phyloP scores from a whole-genome alignment of 2,329 filamentous ascomycete genomes.

The Fusarium sacchari region DNA sequence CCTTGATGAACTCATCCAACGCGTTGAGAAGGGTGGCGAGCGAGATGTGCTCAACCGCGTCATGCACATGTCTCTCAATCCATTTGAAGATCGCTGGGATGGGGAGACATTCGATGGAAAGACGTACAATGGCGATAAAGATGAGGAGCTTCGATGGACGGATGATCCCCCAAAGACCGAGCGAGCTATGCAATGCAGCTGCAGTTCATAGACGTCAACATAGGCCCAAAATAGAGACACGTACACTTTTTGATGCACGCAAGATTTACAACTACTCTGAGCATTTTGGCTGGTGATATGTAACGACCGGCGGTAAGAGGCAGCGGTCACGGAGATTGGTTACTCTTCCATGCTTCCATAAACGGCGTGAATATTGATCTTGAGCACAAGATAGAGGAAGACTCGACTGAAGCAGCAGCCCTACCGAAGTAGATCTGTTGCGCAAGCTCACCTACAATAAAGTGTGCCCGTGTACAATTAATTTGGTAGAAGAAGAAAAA shows the following conservation, averaged over 20 bases:
- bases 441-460: slow-evolving; percentile 78
- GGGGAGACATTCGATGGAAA: slow-evolving; percentile 59
- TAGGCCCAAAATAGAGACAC: background rate
- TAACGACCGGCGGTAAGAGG: slow-evolving; percentile 81
- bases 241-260: background rate
- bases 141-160: slow-evolving; percentile 84
- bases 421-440: slow-evolving; percentile 51
- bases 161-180: slow-evolving; percentile 83
- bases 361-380: slow-evolving; percentile 71
- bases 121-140: slow-evolving; percentile 66
- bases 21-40: slow-evolving; percentile 86
- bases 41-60: slow-evolving; percentile 79
- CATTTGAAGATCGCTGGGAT: slow-evolving; percentile 84
- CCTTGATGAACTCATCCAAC: slow-evolving; percentile 89
- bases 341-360: slow-evolving; percentile 77
- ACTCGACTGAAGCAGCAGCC: slow-evolving; percentile 65
- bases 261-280: slow-evolving; percentile 22
- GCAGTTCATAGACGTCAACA: slow-evolving; percentile 74
- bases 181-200: slow-evolving; percentile 92
- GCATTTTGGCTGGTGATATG: slow-evolving; percentile 54
- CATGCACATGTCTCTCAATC: slow-evolving; percentile 84
- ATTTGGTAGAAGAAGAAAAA: slow-evolving; percentile 54
- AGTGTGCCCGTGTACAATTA: slow-evolving; percentile 74
- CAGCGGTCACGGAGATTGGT: slow-evolving; percentile 67
- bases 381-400: slow-evolving; percentile 78